Conservation (phyloP, 805 yeast genomes). For the Metschnikowia cubensis region DNA sequence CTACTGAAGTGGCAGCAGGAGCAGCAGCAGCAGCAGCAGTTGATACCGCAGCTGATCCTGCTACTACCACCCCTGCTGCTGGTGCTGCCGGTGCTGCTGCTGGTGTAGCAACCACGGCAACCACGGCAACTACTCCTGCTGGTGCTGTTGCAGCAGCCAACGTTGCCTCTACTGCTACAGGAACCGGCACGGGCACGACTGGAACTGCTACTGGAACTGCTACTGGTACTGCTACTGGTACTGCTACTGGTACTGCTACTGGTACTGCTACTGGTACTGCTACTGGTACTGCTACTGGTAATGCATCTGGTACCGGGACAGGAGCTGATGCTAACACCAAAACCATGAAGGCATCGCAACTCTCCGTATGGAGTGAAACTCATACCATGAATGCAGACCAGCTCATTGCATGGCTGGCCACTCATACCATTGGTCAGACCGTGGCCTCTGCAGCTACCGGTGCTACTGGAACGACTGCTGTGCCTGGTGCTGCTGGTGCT, state of each 20-base stretch:
- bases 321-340: conserved; percentile 5
- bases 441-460: neutral
- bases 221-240: neutral
- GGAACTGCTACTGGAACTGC: neutral
- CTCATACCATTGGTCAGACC: conserved; percentile 12
- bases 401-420: conserved; percentile 17
- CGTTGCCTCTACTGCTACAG: conserved; percentile 9
- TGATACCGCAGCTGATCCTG: conserved; percentile 7
- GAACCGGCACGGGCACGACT: conserved; percentile 13
- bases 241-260: conserved; percentile 10
- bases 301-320: conserved; percentile 8
- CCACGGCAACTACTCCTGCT: conserved; percentile 13
- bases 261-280: conserved; percentile 10
- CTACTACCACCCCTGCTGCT: conserved; percentile 10
- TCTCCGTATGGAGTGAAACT: conserved; percentile 12
- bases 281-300: conserved; percentile 1
- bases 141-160: conserved; percentile 14
- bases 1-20: conserved; percentile 15
- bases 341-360: conserved; percentile 16
- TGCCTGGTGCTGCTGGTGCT: neutral
- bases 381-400: conserved; percentile 16
- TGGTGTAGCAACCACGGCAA: conserved; percentile 7
- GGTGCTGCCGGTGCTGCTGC: conserved; percentile 9
- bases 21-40: conserved; percentile 16
- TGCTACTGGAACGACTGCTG: neutral